Evolutionary conservation across 2,329 filamentous ascomycete species (phyloP), one percentile per base, ranked within the genome.

Genomic region (Davidsoniella eucalypti): DNA sequence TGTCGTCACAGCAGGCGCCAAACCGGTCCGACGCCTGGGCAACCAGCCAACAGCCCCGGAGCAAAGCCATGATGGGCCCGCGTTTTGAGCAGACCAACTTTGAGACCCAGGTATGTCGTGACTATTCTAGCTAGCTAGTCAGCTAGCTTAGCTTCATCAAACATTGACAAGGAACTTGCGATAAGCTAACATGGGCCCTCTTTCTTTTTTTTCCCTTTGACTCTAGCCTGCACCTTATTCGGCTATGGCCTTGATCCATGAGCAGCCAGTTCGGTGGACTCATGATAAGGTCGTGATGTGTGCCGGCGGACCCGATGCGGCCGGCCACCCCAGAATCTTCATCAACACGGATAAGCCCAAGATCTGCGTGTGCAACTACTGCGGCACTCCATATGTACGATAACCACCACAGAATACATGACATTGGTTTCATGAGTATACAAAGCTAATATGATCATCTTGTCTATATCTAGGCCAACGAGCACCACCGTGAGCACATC

Each of bases 331-430:
- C 46, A 78, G 78, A 61, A 83, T 98, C 68, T 98, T 87, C 65
- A 98, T 98, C 76, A 98, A 98, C 69, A 82, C 84, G 57, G 92
- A 98, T 69, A 96, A 95, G 74, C 85, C 92, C 41, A 81, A 96
- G 71, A 94, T 98, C 60, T 78, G 78, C 66, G 72, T 72, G 63
- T 98, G 92, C 73, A 82, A 76, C 61, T 98, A 98, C 71, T 98
- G 92, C 64, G 92, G 92, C 49, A 65, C 92, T 57, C 92, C 92
- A 59, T 98, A 81, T 64, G 92, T 96, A 75, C 63, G 88, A 16
- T 33, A 36, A 23, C 3, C 23, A 5, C 12, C n/a, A 10, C 38
- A 26, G 9, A 8, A 23, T 37, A 17, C 16, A 7, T 38, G 3
- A 9, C n/a, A 43, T 50, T 33, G 29, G 12, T 33, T 33, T 17